phyloP scores from a whole-genome alignment of 2,329 filamentous ascomycete species.

The Fusarium solani-melongenae region DNA sequence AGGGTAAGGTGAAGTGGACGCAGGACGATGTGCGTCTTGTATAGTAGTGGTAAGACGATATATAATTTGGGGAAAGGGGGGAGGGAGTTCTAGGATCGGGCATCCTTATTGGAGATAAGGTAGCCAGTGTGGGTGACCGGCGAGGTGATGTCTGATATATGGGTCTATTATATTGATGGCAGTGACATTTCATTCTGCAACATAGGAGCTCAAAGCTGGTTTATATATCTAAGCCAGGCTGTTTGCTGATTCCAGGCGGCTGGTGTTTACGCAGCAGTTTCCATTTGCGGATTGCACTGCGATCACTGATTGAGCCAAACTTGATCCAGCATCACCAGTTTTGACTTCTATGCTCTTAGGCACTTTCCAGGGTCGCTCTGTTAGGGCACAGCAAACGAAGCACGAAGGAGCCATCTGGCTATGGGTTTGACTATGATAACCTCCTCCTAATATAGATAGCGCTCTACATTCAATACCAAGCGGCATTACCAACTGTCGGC shows the following conservation, averaged over 20 bases:
- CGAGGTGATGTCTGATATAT: neutral
- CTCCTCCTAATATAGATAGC: neutral
- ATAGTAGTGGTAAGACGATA: neutral
- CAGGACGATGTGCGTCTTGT: fast-evolving
- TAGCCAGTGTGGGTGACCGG: neutral
- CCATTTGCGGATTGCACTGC: neutral
- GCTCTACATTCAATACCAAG: neutral
- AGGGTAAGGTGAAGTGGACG: neutral
- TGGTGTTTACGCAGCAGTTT: neutral
- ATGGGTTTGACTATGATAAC: neutral
- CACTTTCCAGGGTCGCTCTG: neutral
- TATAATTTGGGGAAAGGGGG: neutral
- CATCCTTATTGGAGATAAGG: neutral
- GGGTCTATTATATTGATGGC: fast-evolving
- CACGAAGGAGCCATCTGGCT: neutral
- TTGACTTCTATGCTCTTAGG: neutral
- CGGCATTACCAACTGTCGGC: no score
- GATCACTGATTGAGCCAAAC: neutral
- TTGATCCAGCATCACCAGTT: neutral
- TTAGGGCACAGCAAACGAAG: neutral
- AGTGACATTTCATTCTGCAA: neutral
- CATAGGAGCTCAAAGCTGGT: neutral
- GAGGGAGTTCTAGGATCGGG: neutral
- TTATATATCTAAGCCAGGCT: neutral
- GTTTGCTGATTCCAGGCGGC: neutral